These are phyloP conservation scores for Apiospora hydei DNA, from an alignment of 2,329 filamentous ascomycete genomes.

Conservation along the genomic window DNA sequence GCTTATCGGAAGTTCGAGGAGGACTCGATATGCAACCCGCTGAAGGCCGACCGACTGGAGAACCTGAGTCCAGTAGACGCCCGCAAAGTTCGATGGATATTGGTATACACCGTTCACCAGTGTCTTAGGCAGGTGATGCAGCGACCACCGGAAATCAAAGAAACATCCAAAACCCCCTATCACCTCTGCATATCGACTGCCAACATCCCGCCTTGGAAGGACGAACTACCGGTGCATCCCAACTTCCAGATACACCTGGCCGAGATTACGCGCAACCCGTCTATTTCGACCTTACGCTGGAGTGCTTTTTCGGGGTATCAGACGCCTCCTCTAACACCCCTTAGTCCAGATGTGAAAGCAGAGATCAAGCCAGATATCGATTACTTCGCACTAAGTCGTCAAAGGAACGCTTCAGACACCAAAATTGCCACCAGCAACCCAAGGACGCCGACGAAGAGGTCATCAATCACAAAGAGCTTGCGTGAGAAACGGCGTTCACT, in stretches of 20 bases:
- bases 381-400: conserved; percentile 51
- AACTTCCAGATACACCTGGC: conserved; percentile 42
- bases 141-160: conserved; percentile 66
- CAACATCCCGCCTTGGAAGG: conserved; percentile 56
- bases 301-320: conserved; percentile 23
- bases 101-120: conserved; percentile 78
- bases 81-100: conserved; percentile 79
- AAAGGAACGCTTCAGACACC: conserved; percentile 2
- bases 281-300: conserved; percentile 27
- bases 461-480: conserved; percentile 4
- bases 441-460: neutral
- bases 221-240: conserved; percentile 38
- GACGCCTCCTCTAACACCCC: conserved; percentile 26
- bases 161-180: conserved; percentile 64
- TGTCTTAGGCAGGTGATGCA: conserved; percentile 71
- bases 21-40: conserved; percentile 55
- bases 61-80: conserved; percentile 70
- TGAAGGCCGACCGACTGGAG: conserved; percentile 62
- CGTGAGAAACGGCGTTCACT: neutral
- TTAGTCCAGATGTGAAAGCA: conserved; percentile 23
- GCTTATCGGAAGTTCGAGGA: conserved; percentile 77
- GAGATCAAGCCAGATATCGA: conserved; percentile 65
- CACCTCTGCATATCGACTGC: conserved; percentile 54
- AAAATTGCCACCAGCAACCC: neutral
- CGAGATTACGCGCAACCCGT: conserved; percentile 32